Percentiles rank a stretch among this genome's conserved stretches.
phyloP scores from a whole-genome alignment of 108 stramenopile species.

The Fistulifera pelliculosa region DNA sequence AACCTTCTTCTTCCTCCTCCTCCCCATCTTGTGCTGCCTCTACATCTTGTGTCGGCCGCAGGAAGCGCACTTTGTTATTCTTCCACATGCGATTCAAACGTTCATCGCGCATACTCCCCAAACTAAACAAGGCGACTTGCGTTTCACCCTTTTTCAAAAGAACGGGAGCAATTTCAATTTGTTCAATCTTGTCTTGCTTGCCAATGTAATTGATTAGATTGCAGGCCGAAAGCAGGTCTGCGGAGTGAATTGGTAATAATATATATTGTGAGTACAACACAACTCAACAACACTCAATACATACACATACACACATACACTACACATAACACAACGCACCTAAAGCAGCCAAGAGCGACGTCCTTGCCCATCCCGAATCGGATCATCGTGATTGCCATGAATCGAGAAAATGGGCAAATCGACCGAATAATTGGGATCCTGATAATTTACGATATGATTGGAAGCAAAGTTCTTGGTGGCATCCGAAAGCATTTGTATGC shows the following conservation, averaged over 20 bases:
- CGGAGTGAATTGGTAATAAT: too few relatives aligned
- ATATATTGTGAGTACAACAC: too few relatives aligned
- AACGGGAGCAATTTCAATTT: conserved; percentile 80
- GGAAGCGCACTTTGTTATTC: conserved; percentile 78
- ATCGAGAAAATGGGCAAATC: conserved; percentile 94
- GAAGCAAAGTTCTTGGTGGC: conserved; percentile 19
- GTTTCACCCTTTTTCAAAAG: conserved; percentile 90
- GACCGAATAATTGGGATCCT: conserved; percentile 82
- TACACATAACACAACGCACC: too few relatives aligned
- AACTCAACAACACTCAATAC: too few relatives aligned
- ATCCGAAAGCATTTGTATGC: conserved; percentile 74
- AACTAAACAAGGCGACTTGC: conserved; percentile 86
- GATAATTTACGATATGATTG: conserved; percentile 72
- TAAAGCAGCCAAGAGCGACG: conserved; percentile 68
- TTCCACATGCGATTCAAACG: conserved; percentile 95
- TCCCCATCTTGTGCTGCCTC: conserved; percentile 12
- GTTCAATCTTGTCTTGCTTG: conserved; percentile 80
- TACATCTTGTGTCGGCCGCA: conserved; percentile 29
- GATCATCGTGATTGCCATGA: conserved; percentile 99
- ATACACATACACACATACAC: too few relatives aligned
- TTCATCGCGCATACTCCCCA: conserved; percentile 96
- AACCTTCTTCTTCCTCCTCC: conserved; percentile 28
- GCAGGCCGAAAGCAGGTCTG: conserved; percentile 77
- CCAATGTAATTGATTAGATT: conserved; percentile 98
- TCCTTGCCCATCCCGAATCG: conserved; percentile 54